Evolutionary conservation across 2,329 filamentous ascomycete species (phyloP), one percentile per base, ranked within the genome.

Genomic region (Nemania sp.): DNA sequence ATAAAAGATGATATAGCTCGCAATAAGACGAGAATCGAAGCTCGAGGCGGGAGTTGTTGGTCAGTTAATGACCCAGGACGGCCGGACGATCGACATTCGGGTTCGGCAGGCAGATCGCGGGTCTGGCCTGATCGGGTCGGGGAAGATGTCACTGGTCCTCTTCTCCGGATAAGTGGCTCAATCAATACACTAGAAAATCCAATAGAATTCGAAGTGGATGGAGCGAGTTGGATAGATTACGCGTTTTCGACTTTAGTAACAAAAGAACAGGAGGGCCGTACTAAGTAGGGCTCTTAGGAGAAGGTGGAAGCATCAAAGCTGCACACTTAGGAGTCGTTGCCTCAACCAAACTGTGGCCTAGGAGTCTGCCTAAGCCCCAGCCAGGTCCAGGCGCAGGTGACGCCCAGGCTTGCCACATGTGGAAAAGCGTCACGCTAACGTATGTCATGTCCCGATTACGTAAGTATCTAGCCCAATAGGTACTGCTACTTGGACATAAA

Each of bases 71-170:
- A 42, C 19, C 36, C 20, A 47, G 26, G 30, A 15, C 14, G 20
- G 44, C 30, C 26, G 23, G 43, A 17, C 23, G 33, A 53, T 53
- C 45, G 49, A 36, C 48, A 33, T 28, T 56, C 46, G 47, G 49
- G 44, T 56, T 48, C 28, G 46, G 49, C 17, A 31, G 31, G 17
- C 20, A 28, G n/a, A 34, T 15, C 19, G 34, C 17, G 36, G 36
- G 47, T 34, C 17, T 14, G 17, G n/a, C n/a, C n/a, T n/a, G n/a
- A n/a, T n/a, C n/a, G n/a, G n/a, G n/a, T n/a, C n/a, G n/a, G 41
- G 49, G 17, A 24, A 30, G 15, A 24, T 12, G 43, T 40, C 39
- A 37, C 42, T 46, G 43, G 43, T 39, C 45, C 28, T 34, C 36
- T 44, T 24, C 37, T 42, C 43, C 23, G 15, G 22, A 42, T 14